Evolutionary conservation across 768 basidiomycete genomes (phyloP).

Genomic region (Suillus weaverae): DNA sequence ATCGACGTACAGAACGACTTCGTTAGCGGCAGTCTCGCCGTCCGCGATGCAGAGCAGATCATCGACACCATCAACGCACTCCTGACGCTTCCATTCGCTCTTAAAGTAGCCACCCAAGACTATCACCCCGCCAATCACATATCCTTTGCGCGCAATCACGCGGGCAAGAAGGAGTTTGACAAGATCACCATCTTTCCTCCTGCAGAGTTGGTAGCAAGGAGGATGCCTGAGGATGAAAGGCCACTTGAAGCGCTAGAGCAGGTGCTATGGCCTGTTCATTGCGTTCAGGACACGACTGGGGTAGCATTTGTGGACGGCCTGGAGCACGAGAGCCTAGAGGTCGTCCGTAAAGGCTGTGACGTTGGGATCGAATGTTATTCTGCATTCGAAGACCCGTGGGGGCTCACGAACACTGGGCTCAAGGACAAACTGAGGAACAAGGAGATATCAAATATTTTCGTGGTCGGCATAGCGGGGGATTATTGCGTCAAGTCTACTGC

Average conservation of each 20-base stretch:
- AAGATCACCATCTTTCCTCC: conserved; percentile 40
- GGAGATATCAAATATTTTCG: conserved; percentile 55
- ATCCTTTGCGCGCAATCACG: conserved; percentile 64
- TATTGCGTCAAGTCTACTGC: conserved; percentile 71
- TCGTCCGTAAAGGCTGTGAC: conserved; percentile 58
- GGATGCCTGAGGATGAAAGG: conserved; percentile 26
- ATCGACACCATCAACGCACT: conserved; percentile 58
- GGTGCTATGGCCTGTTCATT: conserved; percentile 82
- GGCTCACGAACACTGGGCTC: conserved; percentile 47
- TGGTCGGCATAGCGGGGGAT: conserved; percentile 75
- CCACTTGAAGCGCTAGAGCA: conserved; percentile 39
- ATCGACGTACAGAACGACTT: conserved; percentile 89
- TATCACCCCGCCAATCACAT: conserved; percentile 63
- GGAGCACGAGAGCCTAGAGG: conserved; percentile 39
- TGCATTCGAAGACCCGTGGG: conserved; percentile 69
- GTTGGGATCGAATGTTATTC: conserved; percentile 73
- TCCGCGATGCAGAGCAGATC: conserved; percentile 58
- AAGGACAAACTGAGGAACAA: conserved; percentile 40
- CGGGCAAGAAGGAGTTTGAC: conserved; percentile 38
- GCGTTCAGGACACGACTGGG: conserved; percentile 60
- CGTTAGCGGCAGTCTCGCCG: conserved; percentile 70
- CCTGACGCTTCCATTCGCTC: conserved; percentile 53
- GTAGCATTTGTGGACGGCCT: conserved; percentile 60
- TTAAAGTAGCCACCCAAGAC: conserved; percentile 56
- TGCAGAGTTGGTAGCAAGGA: conserved; percentile 28